Conservation (phyloP, 2,329 filamentous ascomycete species). For the Alternaria alternata region DNA sequence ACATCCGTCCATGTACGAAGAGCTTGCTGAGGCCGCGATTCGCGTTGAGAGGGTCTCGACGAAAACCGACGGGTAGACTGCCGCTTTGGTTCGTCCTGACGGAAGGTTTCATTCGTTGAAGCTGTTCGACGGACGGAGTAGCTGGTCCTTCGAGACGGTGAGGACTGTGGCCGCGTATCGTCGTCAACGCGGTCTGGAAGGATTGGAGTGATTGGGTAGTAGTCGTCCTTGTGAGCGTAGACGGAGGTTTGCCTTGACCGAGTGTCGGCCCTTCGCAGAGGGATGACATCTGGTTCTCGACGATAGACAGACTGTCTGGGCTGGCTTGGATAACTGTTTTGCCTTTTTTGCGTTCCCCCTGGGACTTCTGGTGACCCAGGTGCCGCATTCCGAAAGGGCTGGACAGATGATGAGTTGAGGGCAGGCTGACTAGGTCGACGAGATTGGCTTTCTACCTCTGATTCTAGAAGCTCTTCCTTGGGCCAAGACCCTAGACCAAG, state of each 20-base stretch:
- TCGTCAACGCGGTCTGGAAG: conserved; percentile 15
- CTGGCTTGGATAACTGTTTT: conserved; percentile 26
- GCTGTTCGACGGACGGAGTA: conserved; percentile 16
- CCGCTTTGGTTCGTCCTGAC: not conserved
- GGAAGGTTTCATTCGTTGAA: conserved; percentile 11
- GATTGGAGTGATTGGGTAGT: conserved; percentile 27
- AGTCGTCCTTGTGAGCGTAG: conserved; percentile 14
- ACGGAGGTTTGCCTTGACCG: not conserved
- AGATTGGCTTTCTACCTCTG: not conserved
- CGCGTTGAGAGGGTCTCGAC: not conserved
- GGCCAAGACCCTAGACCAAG: conserved; percentile 17
- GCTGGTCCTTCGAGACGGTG: conserved; percentile 7
- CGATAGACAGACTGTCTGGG: conserved; percentile 14
- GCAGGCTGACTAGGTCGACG: conserved; percentile 10
- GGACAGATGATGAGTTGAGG: conserved; percentile 10
- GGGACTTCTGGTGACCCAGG: conserved; percentile 30
- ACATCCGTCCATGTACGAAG: not conserved
- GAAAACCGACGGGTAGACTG: not conserved
- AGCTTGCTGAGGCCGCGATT: not conserved
- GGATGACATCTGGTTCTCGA: not conserved
- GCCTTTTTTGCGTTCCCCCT: conserved; percentile 42
- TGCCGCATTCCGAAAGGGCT: conserved; percentile 35
- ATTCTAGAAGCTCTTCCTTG: conserved; percentile 13
- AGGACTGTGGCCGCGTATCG: conserved; percentile 10
- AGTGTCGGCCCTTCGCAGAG: conserved; percentile 17